Evolutionary conservation across 768 basidiomycete genomes (phyloP).

Genomic region (Mycena latifolia): DNA sequence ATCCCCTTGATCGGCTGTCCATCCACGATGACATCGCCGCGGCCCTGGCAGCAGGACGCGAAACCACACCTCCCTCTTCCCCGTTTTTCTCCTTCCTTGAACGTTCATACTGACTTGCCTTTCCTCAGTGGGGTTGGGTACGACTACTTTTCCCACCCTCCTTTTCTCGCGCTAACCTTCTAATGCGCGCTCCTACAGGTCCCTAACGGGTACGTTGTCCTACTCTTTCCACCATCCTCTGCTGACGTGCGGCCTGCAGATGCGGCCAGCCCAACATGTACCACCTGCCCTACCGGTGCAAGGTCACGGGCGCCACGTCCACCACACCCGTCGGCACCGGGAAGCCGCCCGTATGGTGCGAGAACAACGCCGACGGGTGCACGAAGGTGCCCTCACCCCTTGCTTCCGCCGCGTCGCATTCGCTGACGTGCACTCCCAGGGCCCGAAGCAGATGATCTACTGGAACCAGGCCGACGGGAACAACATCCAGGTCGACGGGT

Average conservation of each 20-base stretch:
- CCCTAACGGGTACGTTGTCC: constrained; percentile 52
- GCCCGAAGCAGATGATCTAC: constrained; percentile 68
- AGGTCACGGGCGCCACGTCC: constrained; percentile 58
- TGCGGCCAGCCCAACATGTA: constrained; percentile 70
- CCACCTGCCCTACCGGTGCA: constrained; percentile 59
- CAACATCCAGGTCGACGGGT: constrained; percentile 59
- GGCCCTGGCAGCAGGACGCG: too few relatives aligned
- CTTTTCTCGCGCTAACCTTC: not conserved
- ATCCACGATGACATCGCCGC: too few relatives aligned
- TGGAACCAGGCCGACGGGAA: constrained; percentile 65
- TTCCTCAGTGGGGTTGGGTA: constrained; percentile 66
- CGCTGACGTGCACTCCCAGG: constrained; percentile 38
- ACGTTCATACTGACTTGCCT: not conserved
- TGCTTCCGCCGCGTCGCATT: too few relatives aligned
- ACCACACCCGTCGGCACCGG: constrained; percentile 54
- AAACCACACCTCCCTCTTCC: too few relatives aligned
- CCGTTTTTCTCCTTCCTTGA: too few relatives aligned
- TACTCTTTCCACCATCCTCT: not conserved
- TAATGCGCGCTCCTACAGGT: constrained; percentile 39
- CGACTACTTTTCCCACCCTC: constrained; percentile 24
- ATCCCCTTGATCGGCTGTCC: too few relatives aligned
- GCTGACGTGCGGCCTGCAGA: constrained; percentile 36
- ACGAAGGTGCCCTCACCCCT: constrained; percentile 30
- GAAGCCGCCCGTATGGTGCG: constrained; percentile 66
- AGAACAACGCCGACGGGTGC: constrained; percentile 57